phyloP scores from a whole-genome alignment of 2,329 filamentous ascomycete species.

The Penicillium sp. region DNA sequence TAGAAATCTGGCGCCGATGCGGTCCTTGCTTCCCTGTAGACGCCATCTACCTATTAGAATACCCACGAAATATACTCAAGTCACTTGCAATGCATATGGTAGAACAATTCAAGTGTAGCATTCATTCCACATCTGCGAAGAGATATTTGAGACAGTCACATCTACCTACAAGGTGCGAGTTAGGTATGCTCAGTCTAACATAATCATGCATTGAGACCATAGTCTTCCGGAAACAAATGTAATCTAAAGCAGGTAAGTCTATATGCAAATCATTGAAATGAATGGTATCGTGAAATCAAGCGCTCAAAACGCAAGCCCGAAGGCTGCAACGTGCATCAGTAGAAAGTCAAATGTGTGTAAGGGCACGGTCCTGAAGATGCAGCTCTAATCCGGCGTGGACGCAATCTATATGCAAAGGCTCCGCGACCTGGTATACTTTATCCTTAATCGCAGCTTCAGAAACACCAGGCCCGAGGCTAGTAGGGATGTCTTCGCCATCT shows the following conservation, averaged over 20 bases:
- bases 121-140: no score
- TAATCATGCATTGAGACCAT: no score
- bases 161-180: no score
- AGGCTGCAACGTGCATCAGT: background rate
- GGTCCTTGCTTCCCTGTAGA: slow-evolving; percentile 33
- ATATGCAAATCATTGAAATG: slow-evolving; percentile 1
- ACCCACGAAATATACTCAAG: no score
- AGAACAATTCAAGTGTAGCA: no score
- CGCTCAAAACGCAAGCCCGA: background rate
- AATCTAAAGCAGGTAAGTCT: background rate
- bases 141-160: no score
- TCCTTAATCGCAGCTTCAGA: slow-evolving; percentile 18
- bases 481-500: slow-evolving; percentile 18
- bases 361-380: slow-evolving; percentile 25
- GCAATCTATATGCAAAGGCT: slow-evolving; percentile 24
- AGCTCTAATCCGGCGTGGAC: slow-evolving; percentile 22
- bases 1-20: slow-evolving; percentile 35
- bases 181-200: no score
- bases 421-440: slow-evolving; percentile 24
- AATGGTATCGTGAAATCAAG: slow-evolving; percentile 5
- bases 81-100: no score
- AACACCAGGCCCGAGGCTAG: background rate
- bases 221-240: no score
- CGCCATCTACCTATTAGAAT: background rate
- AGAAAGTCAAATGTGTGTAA: background rate